Base-by-base conservation (phyloP, 2,329 filamentous ascomycete species). In the Pestalotiopsis sp. region DNA sequence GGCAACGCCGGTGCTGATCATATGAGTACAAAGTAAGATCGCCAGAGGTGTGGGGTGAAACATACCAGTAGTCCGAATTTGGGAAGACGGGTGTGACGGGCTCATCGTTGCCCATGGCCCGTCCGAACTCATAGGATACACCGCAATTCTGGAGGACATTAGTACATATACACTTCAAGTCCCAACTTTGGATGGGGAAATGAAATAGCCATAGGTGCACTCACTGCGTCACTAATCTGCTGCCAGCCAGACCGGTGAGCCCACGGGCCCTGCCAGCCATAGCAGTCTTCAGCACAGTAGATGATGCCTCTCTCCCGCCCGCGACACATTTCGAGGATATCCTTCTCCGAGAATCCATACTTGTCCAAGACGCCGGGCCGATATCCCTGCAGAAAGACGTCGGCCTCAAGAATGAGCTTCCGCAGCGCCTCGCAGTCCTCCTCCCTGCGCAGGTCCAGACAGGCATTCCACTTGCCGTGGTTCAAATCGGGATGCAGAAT, bases 281-380 rank as follows among this genome's bases (percentile, higher is more conserved):
- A 88, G 73, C 84, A 87, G 71, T 87, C 87, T 76, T 87, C 85
- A 3, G 82, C 76, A 3, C 84, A 81, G 59, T 85, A 81, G 20
- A 87, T 78, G 25, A 86, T 78, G 0, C 84, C 84, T 25, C 79
- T 74, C 2, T 77, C 78, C 9, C 84, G 76, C 6, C 81, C 75
- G 61, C 81, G 78, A 2, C 78, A 80, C 57, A 85, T 67, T 6
- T 84, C 79, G 4, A 84, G 74, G 36, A 86, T 75, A 1, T 78
- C 81, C 3, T 81, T 74, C 0, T 77, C 74, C 0, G 80, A 79
- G 69, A 86, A 85, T 0, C 84, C 85, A 31, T 81, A 81, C 67
- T 82, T 82, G 17, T 85, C 82, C 65, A 87, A 75, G 1, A 82
- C 83, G 0, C 81, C 81, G 0, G 84, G 85, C 3, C 85, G 80